phyloP scores from a whole-genome alignment of 305 asterid genomes.

The Ruellia speciosa region DNA sequence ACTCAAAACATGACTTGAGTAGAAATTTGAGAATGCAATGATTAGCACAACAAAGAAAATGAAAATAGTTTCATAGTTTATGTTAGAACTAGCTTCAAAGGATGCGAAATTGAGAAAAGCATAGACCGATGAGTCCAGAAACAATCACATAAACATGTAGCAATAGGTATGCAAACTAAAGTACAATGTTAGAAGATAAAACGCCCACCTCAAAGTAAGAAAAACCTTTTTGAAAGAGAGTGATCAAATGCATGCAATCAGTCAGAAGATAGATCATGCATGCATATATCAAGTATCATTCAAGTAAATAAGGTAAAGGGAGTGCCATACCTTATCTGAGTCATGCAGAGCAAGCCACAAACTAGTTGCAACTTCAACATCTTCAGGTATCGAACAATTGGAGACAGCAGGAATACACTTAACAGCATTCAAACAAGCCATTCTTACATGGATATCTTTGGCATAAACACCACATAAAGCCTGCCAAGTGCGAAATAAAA shows the following conservation, averaged over 20 bases:
- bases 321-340: conserved; percentile 61
- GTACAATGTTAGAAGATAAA: no score
- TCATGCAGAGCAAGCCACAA: conserved; percentile 99
- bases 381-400: conserved; percentile 69
- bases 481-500: conserved; percentile 35
- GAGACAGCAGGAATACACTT: conserved; percentile 96
- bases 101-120: no score
- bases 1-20: no score
- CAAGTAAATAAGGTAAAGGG: conserved; percentile 9
- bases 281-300: conserved; percentile 12
- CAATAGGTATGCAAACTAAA: no score
- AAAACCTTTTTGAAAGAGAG: no score
- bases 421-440: conserved; percentile 92
- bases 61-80: no score
- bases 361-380: conserved; percentile 82
- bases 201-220: no score
- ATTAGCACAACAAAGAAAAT: no score
- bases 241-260: not conserved
- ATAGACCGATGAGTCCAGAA: no score
- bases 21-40: no score
- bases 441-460: conserved; percentile 83
- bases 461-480: conserved; percentile 89
- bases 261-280: not conserved
- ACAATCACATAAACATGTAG: no score
- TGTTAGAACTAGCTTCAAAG: no score